These are phyloP conservation scores for Ailanthus altissimus DNA, from an alignment of 345 rosid genomes.

Conservation along the genomic window DNA sequence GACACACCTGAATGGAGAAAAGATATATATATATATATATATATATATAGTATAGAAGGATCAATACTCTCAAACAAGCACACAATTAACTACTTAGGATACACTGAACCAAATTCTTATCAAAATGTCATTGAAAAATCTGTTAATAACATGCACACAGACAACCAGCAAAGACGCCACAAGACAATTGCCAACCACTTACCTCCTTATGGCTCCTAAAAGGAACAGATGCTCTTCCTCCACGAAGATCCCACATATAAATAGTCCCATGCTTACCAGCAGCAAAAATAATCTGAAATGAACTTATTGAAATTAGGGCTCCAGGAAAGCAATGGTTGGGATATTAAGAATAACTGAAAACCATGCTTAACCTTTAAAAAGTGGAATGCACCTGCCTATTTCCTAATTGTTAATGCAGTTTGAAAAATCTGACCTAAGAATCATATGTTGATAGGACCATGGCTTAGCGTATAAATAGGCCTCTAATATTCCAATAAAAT, in stretches of 20 bases:
- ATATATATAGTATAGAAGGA: neutral
- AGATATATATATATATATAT: constrained; percentile 12
- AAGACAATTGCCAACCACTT: neutral
- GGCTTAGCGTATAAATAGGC: neutral
- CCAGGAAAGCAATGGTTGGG: constrained; percentile 10
- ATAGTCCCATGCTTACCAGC: constrained; percentile 74
- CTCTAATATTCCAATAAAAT: neutral
- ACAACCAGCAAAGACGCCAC: neutral
- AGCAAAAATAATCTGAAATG: constrained; percentile 65
- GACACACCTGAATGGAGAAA: constrained; percentile 44
- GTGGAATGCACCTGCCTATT: neutral
- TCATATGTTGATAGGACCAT: neutral
- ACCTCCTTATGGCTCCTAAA: constrained; percentile 76
- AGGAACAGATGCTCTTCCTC: constrained; percentile 69
- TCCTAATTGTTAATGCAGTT: neutral
- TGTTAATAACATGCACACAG: neutral
- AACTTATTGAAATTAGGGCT: constrained; percentile 10
- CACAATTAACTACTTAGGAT: neutral
- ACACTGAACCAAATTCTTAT: constrained; percentile 2
- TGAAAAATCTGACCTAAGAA: neutral
- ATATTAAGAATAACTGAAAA: neutral
- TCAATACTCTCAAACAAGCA: neutral
- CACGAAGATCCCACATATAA: constrained; percentile 89
- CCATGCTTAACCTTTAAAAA: neutral
- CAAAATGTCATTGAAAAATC: neutral